Evolutionary conservation across 1,139 yeast species (phyloP), one percentile per base, ranked within the genome.

Genomic region (Debaryomycetaceae sp.): DNA sequence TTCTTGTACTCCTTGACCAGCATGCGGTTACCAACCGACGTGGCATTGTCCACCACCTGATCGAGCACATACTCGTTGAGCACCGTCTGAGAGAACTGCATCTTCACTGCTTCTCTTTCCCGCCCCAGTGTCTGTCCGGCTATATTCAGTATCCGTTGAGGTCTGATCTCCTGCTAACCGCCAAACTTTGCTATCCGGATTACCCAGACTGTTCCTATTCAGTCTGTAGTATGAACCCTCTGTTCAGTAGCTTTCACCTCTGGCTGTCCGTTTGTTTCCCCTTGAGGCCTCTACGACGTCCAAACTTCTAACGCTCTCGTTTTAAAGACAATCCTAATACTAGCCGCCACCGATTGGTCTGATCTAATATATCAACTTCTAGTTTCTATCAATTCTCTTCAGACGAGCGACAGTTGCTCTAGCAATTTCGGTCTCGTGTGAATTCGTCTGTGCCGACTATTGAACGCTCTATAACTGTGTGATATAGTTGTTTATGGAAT

Each of bases 1-100:
- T 81, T 80, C 51, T 83, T 82, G 60, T 83, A 81, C 57, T 86
- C 93, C 51, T 77, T 80, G 24, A 86, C 78, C 37, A 81, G 67
- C 93, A 86, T 86, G 47, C 81, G 78, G 51, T 75, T 70, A 11
- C 79, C 67, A 14, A 66, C 62, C 37, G 77, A 75, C 2, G 84
- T 73, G 47, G 73, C 68, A 59, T 81, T 84, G 45, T 83, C 78
- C 39, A 83, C 79, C 43, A 85, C 93, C 59, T 81, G 85, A 48
- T 79, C 73, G 34, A 63, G 63, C 54, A 59, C 56, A 53, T 62
- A 66, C 49, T 66, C 70, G 45, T 49, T 38, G 13, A 34, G 37
- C 31, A 27, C 31, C 11, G 31, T 27, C 4, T 27, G 31, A 2
- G 11, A 8, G 4, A 27, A 27, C 8, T 2, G 31, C 31, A 27